Percentiles rank a stretch among this genome's conserved stretches.
Evolutionary conservation across 352 stramenopile species (phyloP).

Genomic region (Globisporangium recalcitrans): DNA sequence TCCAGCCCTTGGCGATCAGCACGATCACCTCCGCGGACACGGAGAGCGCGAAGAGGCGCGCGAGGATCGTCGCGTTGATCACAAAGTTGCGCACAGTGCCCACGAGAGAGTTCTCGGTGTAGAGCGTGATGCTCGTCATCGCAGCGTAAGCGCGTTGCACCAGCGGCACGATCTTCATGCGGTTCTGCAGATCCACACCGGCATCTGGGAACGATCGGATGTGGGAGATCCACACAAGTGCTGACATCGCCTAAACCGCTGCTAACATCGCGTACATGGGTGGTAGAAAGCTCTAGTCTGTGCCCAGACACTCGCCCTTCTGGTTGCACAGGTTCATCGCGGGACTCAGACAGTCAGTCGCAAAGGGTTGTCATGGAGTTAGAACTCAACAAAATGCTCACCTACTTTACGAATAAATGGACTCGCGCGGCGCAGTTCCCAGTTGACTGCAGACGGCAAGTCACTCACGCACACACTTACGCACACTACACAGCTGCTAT

Average conservation of each 20-base stretch:
- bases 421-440: background rate
- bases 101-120: constrained; percentile 23
- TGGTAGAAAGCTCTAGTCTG: constrained; percentile 15
- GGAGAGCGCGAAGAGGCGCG: constrained; percentile 38
- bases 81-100: constrained; percentile 35
- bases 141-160: constrained; percentile 27
- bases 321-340: constrained; percentile 51
- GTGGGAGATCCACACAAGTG: constrained; percentile 47
- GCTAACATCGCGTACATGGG: constrained; percentile 33
- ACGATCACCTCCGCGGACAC: constrained; percentile 45
- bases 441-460: background rate
- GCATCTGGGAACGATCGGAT: constrained; percentile 42
- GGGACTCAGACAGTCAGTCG: background rate
- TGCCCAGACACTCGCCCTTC: constrained; percentile 31
- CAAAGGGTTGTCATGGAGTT: too few relatives aligned
- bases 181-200: constrained; percentile 43
- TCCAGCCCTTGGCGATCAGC: constrained; percentile 65
- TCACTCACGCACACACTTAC: background rate
- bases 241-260: constrained; percentile 26
- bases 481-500: background rate
- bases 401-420: background rate
- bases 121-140: constrained; percentile 28
- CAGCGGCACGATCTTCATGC: constrained; percentile 49
- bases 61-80: constrained; percentile 30
- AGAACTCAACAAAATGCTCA: background rate